phyloP scores from a whole-genome alignment of 345 rosid species.

The Clarkia xantiana region DNA sequence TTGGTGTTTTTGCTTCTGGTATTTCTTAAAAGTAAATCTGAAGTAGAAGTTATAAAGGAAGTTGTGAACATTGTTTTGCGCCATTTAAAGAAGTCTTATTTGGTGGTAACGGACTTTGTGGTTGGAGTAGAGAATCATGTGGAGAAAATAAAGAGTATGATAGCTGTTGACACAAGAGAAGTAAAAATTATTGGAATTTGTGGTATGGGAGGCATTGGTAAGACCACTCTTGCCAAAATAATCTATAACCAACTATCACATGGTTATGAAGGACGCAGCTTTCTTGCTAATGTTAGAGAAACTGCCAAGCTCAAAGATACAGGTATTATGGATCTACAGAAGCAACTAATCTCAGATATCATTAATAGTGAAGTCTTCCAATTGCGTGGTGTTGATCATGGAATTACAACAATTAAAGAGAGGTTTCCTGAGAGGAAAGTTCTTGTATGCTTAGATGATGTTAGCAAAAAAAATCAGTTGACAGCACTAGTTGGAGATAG shows the following conservation, averaged over 20 bases:
- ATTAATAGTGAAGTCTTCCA: neutral
- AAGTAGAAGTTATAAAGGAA: too few relatives aligned
- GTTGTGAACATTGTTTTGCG: too few relatives aligned
- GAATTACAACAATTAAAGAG: neutral
- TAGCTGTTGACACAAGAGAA: neutral
- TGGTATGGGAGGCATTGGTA: constrained; percentile 5
- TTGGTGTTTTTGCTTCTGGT: too few relatives aligned
- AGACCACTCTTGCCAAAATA: too few relatives aligned
- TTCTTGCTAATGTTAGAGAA: neutral
- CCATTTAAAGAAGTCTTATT: neutral
- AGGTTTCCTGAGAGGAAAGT: neutral
- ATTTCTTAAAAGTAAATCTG: too few relatives aligned
- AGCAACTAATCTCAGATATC: neutral
- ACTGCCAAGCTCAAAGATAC: accelerated
- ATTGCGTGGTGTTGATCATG: accelerated
- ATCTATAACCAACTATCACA: neutral
- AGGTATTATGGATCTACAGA: neutral
- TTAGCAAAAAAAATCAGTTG: neutral
- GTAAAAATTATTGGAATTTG: neutral
- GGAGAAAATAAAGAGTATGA: neutral
- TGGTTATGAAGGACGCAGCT: neutral
- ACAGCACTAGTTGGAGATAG: neutral
- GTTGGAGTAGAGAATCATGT: constrained; percentile 3
- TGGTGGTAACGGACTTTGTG: neutral
- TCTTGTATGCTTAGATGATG: constrained; percentile 1